Evolutionary conservation across 176 grass and related monocot species (phyloP).

Genomic region (Tillandsia leiboldiana): DNA sequence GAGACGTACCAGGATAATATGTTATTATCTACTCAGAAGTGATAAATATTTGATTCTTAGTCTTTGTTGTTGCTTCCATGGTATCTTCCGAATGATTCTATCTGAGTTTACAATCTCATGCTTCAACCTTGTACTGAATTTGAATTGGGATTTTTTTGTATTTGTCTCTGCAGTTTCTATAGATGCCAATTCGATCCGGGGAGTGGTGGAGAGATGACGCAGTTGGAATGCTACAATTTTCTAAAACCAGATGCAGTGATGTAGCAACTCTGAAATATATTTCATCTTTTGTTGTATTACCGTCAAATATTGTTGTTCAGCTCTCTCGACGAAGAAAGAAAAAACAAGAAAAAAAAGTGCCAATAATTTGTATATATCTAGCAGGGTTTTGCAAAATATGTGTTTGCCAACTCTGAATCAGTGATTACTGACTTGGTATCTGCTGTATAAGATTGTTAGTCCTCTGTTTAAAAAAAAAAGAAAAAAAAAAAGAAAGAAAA

Average conservation of each 20-base stretch:
- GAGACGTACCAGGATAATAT: no score
- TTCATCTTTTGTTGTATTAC: neutral
- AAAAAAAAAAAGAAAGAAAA: conserved; percentile 3
- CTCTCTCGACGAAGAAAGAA: neutral
- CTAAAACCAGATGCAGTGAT: conserved; percentile 31
- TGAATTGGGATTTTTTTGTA: neutral
- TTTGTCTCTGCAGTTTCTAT: conserved; percentile 49
- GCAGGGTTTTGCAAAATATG: neutral
- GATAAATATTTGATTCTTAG: no score
- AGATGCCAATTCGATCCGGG: conserved; percentile 55
- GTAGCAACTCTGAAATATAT: conserved; percentile 6
- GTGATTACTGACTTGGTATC: no score
- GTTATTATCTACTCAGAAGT: no score
- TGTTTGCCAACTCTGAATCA: no score
- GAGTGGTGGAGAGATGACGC: conserved; percentile 48
- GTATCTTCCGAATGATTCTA: neutral
- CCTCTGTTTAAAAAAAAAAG: neutral
- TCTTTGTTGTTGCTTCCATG: conserved; percentile 6
- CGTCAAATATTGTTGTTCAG: neutral
- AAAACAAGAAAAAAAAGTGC: neutral
- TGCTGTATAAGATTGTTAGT: neutral
- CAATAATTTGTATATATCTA: conserved; percentile 22
- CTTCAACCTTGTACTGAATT: neutral
- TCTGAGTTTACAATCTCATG: neutral
- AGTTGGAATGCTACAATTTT: conserved; percentile 41